Conservation (phyloP, 345 rosid genomes). For the Noccaea caerulescens region DNA sequence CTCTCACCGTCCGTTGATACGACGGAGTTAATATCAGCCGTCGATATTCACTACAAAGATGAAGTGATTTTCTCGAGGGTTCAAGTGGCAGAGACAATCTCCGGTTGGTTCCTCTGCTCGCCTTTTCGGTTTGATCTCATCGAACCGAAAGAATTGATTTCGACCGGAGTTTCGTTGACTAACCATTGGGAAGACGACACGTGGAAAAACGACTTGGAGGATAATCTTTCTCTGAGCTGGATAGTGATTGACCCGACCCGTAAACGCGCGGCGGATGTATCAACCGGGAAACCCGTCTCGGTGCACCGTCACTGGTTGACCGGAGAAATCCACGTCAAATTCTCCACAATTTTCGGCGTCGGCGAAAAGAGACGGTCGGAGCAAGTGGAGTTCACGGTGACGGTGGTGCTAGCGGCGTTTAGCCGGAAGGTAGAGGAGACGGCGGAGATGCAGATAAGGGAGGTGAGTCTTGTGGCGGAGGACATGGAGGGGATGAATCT, state of each 20-base stretch:
- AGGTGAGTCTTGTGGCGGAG: constrained; percentile 62
- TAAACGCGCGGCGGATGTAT: constrained; percentile 57
- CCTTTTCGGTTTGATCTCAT: constrained; percentile 70
- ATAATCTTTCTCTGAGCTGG: constrained; percentile 68
- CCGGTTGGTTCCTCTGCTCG: constrained; percentile 59
- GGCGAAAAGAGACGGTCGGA: constrained; percentile 2
- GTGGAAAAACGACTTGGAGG: constrained; percentile 56
- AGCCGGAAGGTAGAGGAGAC: constrained; percentile 44
- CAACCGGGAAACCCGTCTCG: constrained; percentile 54
- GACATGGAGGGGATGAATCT: constrained; percentile 68
- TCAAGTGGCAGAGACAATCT: constrained; percentile 51
- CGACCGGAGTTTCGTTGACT: constrained; percentile 25
- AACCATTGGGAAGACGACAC: constrained; percentile 31
- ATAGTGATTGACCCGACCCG: constrained; percentile 61
- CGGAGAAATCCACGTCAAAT: constrained; percentile 59
- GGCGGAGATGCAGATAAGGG: constrained; percentile 58
- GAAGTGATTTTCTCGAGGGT: constrained; percentile 56
- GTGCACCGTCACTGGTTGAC: constrained; percentile 75
- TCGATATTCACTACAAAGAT: constrained; percentile 58
- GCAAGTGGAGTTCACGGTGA: constrained; percentile 50
- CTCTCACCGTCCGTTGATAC: constrained; percentile 25
- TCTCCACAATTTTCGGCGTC: constrained; percentile 45
- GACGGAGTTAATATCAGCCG: constrained; percentile 60
- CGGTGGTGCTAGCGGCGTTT: constrained; percentile 49
- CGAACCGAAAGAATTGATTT: constrained; percentile 51